A percentile compares a stretch with the other conserved stretches of the same genome.
Evolutionary conservation across 139 green algal genomes (phyloP).

Genomic region (Bryopsis sp.): DNA sequence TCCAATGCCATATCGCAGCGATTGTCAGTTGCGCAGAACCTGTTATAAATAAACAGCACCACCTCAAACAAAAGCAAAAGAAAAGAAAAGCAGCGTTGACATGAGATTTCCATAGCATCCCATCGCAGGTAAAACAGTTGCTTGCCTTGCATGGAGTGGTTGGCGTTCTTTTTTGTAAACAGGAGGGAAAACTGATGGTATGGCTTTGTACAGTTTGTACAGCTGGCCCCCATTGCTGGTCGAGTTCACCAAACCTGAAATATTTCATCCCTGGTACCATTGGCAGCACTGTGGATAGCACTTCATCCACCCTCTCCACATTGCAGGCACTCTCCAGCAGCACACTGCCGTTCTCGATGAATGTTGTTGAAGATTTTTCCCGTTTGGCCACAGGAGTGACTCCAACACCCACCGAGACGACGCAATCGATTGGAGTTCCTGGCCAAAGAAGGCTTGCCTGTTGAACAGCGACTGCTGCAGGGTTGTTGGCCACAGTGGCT

Average conservation of each 20-base stretch:
- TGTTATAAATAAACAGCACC: too few relatives aligned
- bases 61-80: too few relatives aligned
- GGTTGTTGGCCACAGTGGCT: conserved; percentile 89
- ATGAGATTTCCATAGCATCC: too few relatives aligned
- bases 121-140: background rate
- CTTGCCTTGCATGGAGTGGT: too few relatives aligned
- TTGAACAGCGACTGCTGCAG: conserved; percentile 66
- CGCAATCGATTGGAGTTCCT: conserved; percentile 53
- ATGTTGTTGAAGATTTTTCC: conserved; percentile 28
- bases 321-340: conserved; percentile 48
- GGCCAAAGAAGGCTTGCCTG: conserved; percentile 80
- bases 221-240: too few relatives aligned
- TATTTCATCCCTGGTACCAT: conserved; percentile 65
- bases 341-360: conserved; percentile 44
- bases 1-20: conserved; percentile 75
- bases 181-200: too few relatives aligned
- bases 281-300: conserved; percentile 45
- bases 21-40: conserved; percentile 57
- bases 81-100: background rate
- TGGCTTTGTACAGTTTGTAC: too few relatives aligned
- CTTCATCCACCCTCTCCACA: conserved; percentile 56
- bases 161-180: background rate
- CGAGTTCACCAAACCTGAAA: too few relatives aligned
- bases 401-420: conserved; percentile 81
- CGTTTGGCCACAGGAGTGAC: conserved; percentile 29